Evolutionary conservation across 169 alveolate species (phyloP).

Genomic region (Plasmodium inui): DNA sequence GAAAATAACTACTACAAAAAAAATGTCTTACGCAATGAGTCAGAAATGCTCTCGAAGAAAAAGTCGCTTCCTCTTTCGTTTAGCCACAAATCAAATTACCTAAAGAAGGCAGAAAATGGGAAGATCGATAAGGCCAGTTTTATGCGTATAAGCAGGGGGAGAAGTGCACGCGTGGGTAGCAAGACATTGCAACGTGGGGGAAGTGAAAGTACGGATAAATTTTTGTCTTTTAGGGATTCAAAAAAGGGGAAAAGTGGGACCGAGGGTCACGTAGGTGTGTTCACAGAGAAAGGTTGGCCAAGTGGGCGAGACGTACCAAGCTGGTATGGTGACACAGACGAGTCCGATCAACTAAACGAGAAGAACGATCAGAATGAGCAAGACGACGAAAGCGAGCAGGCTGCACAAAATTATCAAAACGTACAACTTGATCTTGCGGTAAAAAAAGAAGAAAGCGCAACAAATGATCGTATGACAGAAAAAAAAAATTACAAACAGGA

Average conservation of each 20-base stretch:
- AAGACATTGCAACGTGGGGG: not conserved
- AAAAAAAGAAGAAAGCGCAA: slow-evolving; percentile 3
- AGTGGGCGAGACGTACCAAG: not conserved
- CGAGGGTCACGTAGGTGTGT: not conserved
- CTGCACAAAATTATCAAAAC: not conserved
- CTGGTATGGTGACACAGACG: not conserved
- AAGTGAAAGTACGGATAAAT: not conserved
- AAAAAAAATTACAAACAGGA: slow-evolving; percentile 5
- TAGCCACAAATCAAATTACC: slow-evolving; percentile 1
- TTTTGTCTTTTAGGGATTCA: not conserved
- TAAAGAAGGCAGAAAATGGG: not conserved
- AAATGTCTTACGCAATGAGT: not conserved
- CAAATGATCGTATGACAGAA: slow-evolving; percentile 11
- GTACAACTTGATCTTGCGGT: not conserved
- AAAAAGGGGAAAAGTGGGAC: not conserved
- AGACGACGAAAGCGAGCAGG: not conserved
- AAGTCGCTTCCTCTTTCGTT: slow-evolving; percentile 5
- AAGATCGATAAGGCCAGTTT: not conserved
- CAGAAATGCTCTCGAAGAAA: not conserved
- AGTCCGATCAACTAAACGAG: not conserved
- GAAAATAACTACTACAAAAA: not conserved
- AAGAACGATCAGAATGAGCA: not conserved
- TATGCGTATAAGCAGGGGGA: not conserved
- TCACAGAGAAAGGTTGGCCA: not conserved
- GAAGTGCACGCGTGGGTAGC: not conserved